Base-by-base conservation (phyloP, 2,329 filamentous ascomycete genomes). In the Myriosclerotinia duriaeana region DNA sequence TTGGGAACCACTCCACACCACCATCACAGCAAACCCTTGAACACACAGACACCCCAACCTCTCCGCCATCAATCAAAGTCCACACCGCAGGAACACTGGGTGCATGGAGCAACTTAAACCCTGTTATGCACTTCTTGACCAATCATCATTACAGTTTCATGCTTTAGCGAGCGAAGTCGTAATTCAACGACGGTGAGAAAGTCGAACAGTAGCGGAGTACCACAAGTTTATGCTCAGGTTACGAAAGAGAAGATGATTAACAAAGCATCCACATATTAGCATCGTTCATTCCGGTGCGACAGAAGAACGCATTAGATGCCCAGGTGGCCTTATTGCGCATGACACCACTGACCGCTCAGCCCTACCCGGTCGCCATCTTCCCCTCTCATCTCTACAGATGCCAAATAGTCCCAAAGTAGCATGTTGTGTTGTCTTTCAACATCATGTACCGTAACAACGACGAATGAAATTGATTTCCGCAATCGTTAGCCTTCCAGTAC, bases 281-380 rank as follows among this genome's bases (percentile, higher is more conserved):
- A 59, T 58, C 48, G 15, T 30, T 22, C 44, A 60, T 60, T 53
- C 54, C 59, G n/a, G 50, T 66, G 22, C 65, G 22, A 62, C 52
- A 59, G 58, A 66, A 63, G 44, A 62, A 50, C 42, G 54, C 64
- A 53, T 53, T 46, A 52, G 60, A 42, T 54, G 34, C 53, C 54
- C 38, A 52, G 55, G 20, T 52, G 20, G 42, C 44, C 56, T 58
- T 30, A 38, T 34, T 69, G 61, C 66, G 68, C 60, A 67, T 68
- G 64, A 63, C 55, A 58, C 46, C 52, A 64, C 54, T 64, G 60
- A 66, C 60, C 54, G 42, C 66, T 72, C 71, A 72, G 71, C 71
- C 71, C 69, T 72, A 72, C 71, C 71, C 71, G 71, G 68, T 62
- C 60, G 54, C 54, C 53, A 56, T 44, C 46, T 55, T 55, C 54